Evolutionary conservation across 352 stramenopile genomes (phyloP).

Genomic region (Pythium apleroticum): DNA sequence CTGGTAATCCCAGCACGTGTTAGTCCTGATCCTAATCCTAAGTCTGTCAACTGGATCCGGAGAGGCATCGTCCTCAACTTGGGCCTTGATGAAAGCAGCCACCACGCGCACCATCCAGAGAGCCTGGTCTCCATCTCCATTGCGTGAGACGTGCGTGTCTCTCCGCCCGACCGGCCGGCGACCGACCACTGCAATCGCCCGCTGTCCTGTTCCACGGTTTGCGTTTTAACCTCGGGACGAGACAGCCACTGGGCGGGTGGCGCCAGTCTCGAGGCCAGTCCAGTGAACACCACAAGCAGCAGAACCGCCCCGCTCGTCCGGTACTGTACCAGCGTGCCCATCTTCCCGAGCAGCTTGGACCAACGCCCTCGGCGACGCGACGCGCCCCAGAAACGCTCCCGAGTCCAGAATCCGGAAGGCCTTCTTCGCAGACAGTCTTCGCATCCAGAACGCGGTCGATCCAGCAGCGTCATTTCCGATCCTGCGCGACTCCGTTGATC

Average conservation of each 20-base stretch:
- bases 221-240: not conserved
- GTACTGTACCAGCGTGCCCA: not conserved
- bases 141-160: not conserved
- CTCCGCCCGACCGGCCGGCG: not conserved
- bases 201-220: slow-evolving; percentile 8
- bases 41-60: not conserved
- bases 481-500: not conserved
- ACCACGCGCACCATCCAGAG: not conserved
- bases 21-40: not conserved
- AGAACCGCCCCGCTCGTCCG: not conserved
- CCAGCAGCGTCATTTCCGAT: not conserved
- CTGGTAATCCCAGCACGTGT: not conserved
- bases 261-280: not conserved
- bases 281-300: not conserved
- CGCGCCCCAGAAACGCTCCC: not conserved
- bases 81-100: too few species aligned
- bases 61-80: not conserved
- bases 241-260: not conserved
- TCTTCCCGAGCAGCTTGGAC: not conserved
- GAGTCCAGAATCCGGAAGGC: not conserved
- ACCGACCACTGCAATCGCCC: slow-evolving; percentile 8
- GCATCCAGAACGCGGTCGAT: not conserved
- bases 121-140: not conserved
- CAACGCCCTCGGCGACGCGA: not conserved
- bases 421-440: not conserved